Evolutionary conservation across 2,329 filamentous ascomycete species (phyloP).

Genomic region (Capronia epimyces): DNA sequence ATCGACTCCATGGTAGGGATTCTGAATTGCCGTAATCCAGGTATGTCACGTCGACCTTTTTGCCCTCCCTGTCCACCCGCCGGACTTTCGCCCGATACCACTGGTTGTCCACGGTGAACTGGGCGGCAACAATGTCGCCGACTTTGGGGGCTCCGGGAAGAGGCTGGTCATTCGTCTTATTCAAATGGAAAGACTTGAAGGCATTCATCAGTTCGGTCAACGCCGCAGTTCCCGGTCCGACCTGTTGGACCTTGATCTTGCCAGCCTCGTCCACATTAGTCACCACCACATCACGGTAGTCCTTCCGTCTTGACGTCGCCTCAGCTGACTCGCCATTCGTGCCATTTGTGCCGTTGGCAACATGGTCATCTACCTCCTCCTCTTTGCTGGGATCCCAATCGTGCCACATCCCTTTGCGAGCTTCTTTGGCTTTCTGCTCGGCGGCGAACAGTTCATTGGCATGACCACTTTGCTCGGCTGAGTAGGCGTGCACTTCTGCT

Average conservation of each 20-base stretch:
- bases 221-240: constrained; percentile 77
- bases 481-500: constrained; percentile 87
- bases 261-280: constrained; percentile 81
- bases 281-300: constrained; percentile 90
- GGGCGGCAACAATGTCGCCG: constrained; percentile 84
- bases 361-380: constrained; percentile 45
- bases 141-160: constrained; percentile 75
- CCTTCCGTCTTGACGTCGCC: constrained; percentile 62
- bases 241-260: constrained; percentile 82
- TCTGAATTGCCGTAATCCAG: constrained; percentile 96
- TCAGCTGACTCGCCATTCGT: constrained; percentile 51
- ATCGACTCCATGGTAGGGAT: constrained; percentile 73
- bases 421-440: constrained; percentile 84
- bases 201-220: constrained; percentile 83
- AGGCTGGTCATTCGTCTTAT: constrained; percentile 69
- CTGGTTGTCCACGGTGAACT: constrained; percentile 80
- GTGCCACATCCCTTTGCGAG: constrained; percentile 81
- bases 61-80: constrained; percentile 83
- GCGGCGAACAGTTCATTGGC: constrained; percentile 80
- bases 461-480: constrained; percentile 90
- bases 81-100: constrained; percentile 94
- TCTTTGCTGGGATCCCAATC: constrained; percentile 91
- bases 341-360: constrained; percentile 44
- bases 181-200: constrained; percentile 86
- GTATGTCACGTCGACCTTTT: constrained; percentile 86